Evolutionary conservation across 768 basidiomycete genomes (phyloP), one percentile per base, ranked within the genome.

Genomic region (Harrya chromipes): DNA sequence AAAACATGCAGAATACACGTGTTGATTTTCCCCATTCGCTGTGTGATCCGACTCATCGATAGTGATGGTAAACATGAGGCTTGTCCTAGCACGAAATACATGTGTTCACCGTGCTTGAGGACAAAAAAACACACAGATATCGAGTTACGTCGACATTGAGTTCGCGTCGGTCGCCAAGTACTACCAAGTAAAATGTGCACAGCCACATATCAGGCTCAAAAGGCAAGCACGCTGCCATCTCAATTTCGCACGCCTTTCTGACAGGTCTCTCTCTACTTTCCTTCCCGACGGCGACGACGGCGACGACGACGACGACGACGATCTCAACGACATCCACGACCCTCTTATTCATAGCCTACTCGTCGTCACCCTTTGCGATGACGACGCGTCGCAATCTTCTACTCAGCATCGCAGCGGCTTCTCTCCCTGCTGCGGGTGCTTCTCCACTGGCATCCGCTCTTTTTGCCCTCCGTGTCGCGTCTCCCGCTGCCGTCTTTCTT

Each of bases 401-500:
- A n/a, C 24, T 24, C 14, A 13, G 40, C 49, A 56, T 65, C 47
- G 55, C 60, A 20, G 55, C 54, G 38, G 62, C 65, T 26, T 49
- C 56, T 2, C 45, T 67, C 14, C 62, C 60, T 6, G 54, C 56
- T 44, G 56, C 39, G 56, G 61, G 58, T 52, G 49, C 55, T 59
- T 57, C 63, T 19, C 46, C 47, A 0, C 40, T 55, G 19, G 64
- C 54, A 31, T 61, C 59, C 35, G 71, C 82, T 43, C 72, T 84
- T 49, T 77, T 83, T 54, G 67, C 75, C 50, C 67, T 87, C 43
- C 80, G 87, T 55, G 69, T 87, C 53, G 65, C 85, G 31, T 87
- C 87, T 35, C 89, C 90, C 36, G 72, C 79, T 48, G 63, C 87
- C 52, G 79, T 89, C 31, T 67, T 85, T 47, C 69, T 89, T 46